Conservation (phyloP, 31 red algal genomes). For the Odonthalia washingtoniensis region DNA sequence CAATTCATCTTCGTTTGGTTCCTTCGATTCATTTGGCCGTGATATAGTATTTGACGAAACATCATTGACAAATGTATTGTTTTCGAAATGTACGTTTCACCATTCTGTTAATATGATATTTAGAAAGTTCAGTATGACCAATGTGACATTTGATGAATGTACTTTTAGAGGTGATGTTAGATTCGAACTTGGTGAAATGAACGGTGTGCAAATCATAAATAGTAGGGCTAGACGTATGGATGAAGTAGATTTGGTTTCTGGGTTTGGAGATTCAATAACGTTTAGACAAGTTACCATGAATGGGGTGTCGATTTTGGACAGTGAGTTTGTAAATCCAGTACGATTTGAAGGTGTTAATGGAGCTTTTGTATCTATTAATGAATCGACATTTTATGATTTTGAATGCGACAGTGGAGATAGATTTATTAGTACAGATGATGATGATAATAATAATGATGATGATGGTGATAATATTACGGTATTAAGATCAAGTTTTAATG, state of each 20-base stretch:
- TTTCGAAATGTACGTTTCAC: constrained; percentile 55
- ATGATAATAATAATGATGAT: constrained; percentile 1
- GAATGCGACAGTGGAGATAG: constrained; percentile 45
- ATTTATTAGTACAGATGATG: constrained; percentile 21
- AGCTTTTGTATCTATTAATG: constrained; percentile 56
- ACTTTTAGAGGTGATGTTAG: constrained; percentile 49
- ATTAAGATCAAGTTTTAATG: constrained; percentile 45
- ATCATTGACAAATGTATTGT: constrained; percentile 49
- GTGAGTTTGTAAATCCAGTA: constrained; percentile 52
- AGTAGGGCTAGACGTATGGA: constrained; percentile 44
- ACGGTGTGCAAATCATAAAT: constrained; percentile 35
- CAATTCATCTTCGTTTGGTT: constrained; percentile 47
- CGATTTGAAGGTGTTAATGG: constrained; percentile 55
- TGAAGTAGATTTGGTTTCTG: constrained; percentile 41
- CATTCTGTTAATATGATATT: constrained; percentile 43
- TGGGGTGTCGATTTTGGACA: constrained; percentile 31
- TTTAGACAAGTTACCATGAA: constrained; percentile 39
- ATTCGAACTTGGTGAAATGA: constrained; percentile 64
- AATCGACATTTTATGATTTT: constrained; percentile 48
- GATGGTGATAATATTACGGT: background rate
- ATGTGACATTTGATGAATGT: constrained; percentile 59
- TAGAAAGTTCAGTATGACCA: constrained; percentile 55
- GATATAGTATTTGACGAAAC: constrained; percentile 61
- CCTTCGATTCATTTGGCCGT: constrained; percentile 17
- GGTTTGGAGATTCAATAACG: constrained; percentile 45